Conservation (phyloP, 1,139 yeast genomes). For the Hemisphaericaspora subhashii region DNA sequence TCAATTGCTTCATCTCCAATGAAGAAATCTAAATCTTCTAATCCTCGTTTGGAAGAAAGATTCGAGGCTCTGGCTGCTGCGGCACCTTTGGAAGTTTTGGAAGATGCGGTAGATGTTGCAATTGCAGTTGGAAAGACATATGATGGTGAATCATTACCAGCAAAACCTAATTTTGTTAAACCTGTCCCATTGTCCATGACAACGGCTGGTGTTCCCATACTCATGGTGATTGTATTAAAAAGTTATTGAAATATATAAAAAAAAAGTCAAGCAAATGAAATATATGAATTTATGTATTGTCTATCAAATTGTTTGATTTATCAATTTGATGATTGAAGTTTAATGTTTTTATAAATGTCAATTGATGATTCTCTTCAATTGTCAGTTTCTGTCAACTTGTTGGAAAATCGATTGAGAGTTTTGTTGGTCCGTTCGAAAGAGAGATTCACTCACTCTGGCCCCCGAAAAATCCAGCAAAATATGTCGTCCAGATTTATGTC, state of each 20-base stretch:
- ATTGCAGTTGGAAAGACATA: slow-evolving; percentile 97
- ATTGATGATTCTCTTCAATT: too few species aligned
- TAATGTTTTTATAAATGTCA: too few species aligned
- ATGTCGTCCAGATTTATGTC: too few species aligned
- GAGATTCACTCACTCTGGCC: too few species aligned
- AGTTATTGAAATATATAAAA: not conserved
- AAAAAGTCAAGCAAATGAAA: not conserved
- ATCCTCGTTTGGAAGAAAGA: slow-evolving; percentile 76
- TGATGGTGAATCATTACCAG: slow-evolving; percentile 98
- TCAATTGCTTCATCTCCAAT: slow-evolving; percentile 94
- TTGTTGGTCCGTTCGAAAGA: too few species aligned
- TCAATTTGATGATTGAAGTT: too few species aligned
- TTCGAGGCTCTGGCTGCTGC: slow-evolving; percentile 43
- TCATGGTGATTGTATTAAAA: slow-evolving; percentile 30
- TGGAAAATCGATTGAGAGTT: too few species aligned
- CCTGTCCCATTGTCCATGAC: slow-evolving; percentile 99
- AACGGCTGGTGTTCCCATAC: slow-evolving; percentile 84
- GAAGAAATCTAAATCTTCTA: slow-evolving; percentile 91
- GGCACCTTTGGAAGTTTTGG: slow-evolving; percentile 34
- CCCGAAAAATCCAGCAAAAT: too few species aligned
- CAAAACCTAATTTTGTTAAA: slow-evolving; percentile 93
- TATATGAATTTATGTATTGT: not conserved
- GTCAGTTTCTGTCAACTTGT: too few species aligned
- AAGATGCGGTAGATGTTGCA: slow-evolving; percentile 63
- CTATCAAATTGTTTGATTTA: too few species aligned